phyloP scores from a whole-genome alignment of 2,329 filamentous ascomycete species.

The Fusarium globosum region DNA sequence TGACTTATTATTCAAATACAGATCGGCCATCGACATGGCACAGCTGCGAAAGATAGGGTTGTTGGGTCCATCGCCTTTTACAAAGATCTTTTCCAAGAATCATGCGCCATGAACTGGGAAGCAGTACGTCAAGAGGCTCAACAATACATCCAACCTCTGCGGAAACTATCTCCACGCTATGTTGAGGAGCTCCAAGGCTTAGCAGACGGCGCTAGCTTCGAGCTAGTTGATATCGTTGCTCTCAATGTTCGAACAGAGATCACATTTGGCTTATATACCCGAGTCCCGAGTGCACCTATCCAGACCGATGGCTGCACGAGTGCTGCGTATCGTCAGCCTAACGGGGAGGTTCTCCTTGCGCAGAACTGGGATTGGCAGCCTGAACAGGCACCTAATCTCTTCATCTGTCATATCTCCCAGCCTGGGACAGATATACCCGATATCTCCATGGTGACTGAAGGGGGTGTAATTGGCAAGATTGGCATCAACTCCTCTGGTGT shows the following conservation, averaged over 20 bases:
- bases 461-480: conserved; percentile 73
- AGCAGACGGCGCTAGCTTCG: conserved; percentile 59
- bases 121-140: conserved; percentile 22
- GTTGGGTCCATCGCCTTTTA: conserved; percentile 34
- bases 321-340: conserved; percentile 56
- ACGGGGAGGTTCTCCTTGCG: conserved; percentile 51
- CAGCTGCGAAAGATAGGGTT: conserved; percentile 15
- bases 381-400: conserved; percentile 62
- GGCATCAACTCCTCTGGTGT: conserved; percentile 70
- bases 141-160: conserved; percentile 22
- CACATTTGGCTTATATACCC: conserved; percentile 61
- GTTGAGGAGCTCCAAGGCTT: conserved; percentile 61
- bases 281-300: conserved; percentile 8
- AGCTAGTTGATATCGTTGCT: conserved; percentile 64
- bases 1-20: neutral
- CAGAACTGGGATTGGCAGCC: conserved; percentile 71
- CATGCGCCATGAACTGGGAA: conserved; percentile 34
- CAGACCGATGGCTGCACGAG: conserved; percentile 67
- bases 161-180: conserved; percentile 10
- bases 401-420: conserved; percentile 59
- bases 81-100: conserved; percentile 16
- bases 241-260: conserved; percentile 57
- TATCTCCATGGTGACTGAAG: conserved; percentile 68
- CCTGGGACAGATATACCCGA: conserved; percentile 52
- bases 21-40: conserved; percentile 36